phyloP scores from a whole-genome alignment of 345 rosid genomes.

The Bruguiera gymnorhiza region DNA sequence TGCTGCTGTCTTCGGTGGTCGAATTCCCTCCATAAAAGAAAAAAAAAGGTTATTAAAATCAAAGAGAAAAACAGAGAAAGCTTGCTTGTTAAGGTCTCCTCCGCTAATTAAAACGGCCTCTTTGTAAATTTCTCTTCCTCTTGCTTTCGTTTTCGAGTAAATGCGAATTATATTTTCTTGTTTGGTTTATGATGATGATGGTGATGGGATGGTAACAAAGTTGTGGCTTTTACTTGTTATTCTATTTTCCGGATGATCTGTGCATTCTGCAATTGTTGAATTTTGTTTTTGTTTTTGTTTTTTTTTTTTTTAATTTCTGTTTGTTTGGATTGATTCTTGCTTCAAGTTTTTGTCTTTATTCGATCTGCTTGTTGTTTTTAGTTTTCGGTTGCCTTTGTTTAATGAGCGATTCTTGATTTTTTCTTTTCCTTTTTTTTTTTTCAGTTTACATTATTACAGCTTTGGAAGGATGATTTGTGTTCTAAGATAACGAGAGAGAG shows the following conservation, averaged over 20 bases:
- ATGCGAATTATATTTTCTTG: too few species aligned
- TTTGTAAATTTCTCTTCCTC: background rate
- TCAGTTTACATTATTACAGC: conserved; percentile 27
- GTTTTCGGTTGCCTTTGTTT: conserved; percentile 12
- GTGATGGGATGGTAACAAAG: background rate
- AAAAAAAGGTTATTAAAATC: too few species aligned
- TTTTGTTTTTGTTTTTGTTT: background rate
- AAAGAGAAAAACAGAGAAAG: too few species aligned
- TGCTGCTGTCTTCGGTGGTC: too few species aligned
- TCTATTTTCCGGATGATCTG: conserved; percentile 34
- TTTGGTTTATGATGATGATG: too few species aligned
- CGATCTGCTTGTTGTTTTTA: conserved; percentile 46
- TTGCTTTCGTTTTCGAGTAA: conserved; percentile 29
- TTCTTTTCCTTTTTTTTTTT: conserved; percentile 21
- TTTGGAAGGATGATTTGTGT: conserved; percentile 33
- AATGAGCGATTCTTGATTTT: conserved; percentile 15
- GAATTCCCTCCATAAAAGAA: too few species aligned
- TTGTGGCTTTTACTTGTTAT: conserved; percentile 18
- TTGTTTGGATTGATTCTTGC: background rate
- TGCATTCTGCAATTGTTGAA: conserved; percentile 22
- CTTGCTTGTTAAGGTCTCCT: too few species aligned
- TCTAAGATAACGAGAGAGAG: conserved; percentile 1
- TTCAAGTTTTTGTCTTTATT: conserved; percentile 22
- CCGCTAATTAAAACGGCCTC: too few species aligned
- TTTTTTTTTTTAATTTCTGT: background rate